phyloP scores from a whole-genome alignment of 768 basidiomycete species.

The Trametes punicea region DNA sequence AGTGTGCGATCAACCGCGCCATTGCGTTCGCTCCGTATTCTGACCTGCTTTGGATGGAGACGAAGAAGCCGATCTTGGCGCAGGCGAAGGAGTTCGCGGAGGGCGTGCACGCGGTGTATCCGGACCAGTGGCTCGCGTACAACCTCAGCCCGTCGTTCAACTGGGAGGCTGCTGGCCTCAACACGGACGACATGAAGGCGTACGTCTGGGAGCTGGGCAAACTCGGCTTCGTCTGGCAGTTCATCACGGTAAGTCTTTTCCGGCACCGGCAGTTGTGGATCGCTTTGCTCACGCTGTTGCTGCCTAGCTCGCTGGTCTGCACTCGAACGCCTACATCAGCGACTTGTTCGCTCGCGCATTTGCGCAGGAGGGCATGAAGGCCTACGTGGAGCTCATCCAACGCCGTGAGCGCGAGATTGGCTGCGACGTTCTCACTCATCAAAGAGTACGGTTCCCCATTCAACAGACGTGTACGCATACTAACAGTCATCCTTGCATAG shows the following conservation, averaged over 20 bases:
- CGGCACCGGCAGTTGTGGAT: not conserved
- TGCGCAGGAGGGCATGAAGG: constrained; percentile 97
- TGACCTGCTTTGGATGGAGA: constrained; percentile 95
- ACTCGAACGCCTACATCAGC: constrained; percentile 96
- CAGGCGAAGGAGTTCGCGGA: constrained; percentile 92
- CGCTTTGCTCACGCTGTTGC: not conserved
- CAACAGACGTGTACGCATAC: not conserved
- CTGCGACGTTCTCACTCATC: constrained; percentile 96
- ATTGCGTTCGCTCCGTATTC: constrained; percentile 93
- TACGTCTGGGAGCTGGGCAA: constrained; percentile 94
- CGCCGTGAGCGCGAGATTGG: constrained; percentile 89
- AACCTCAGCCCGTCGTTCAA: constrained; percentile 94
- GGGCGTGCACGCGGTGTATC: constrained; percentile 79
- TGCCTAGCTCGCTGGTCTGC: constrained; percentile 85
- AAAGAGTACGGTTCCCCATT: constrained; percentile 56
- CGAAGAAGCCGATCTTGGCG: constrained; percentile 86
- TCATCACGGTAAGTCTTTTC: constrained; percentile 78
- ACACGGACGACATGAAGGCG: constrained; percentile 76
- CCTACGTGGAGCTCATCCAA: constrained; percentile 94
- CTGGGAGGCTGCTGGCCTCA: constrained; percentile 92
- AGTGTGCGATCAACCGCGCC: constrained; percentile 89
- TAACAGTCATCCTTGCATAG: constrained; percentile 35
- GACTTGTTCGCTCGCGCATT: constrained; percentile 88
- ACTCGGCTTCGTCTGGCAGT: constrained; percentile 98
- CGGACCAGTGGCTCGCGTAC: constrained; percentile 94